Evolutionary conservation across 805 yeast genomes (phyloP).

Genomic region (Ogataea kodamae): DNA sequence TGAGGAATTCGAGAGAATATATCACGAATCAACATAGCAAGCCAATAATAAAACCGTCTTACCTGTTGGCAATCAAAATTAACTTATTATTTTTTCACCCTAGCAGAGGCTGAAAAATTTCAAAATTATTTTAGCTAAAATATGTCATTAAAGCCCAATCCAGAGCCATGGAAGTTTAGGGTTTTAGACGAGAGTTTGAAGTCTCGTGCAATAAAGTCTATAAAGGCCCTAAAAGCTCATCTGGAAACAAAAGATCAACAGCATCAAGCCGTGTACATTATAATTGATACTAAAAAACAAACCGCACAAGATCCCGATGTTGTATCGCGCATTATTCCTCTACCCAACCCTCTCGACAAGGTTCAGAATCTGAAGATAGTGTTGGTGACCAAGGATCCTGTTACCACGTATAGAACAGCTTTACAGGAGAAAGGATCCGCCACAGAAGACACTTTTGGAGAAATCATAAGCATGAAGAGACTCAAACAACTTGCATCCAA

Average conservation of each 20-base stretch:
- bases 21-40: too few relatives aligned
- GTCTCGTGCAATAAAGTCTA: slow-evolving; percentile 23
- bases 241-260: slow-evolving; percentile 22
- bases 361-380: slow-evolving; percentile 49
- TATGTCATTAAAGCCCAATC: background rate
- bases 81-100: too few relatives aligned
- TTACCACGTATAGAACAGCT: slow-evolving; percentile 49
- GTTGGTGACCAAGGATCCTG: slow-evolving; percentile 73
- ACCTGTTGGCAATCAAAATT: too few relatives aligned
- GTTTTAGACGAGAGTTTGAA: slow-evolving; percentile 15
- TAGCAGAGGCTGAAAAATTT: too few relatives aligned
- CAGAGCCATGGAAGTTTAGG: slow-evolving; percentile 2
- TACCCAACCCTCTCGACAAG: slow-evolving; percentile 49
- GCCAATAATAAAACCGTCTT: too few relatives aligned
- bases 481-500: slow-evolving; percentile 45
- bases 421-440: slow-evolving; percentile 47
- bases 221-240: slow-evolving; percentile 33
- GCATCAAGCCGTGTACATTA: slow-evolving; percentile 37
- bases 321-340: slow-evolving; percentile 57
- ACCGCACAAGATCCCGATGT: slow-evolving; percentile 44
- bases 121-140: too few relatives aligned
- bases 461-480: slow-evolving; percentile 57
- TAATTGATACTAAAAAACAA: slow-evolving; percentile 47
- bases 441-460: slow-evolving; percentile 60
- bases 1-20: background rate